phyloP scores from a whole-genome alignment of 2,329 filamentous ascomycete species.

The Botryosphaeria dothidea region DNA sequence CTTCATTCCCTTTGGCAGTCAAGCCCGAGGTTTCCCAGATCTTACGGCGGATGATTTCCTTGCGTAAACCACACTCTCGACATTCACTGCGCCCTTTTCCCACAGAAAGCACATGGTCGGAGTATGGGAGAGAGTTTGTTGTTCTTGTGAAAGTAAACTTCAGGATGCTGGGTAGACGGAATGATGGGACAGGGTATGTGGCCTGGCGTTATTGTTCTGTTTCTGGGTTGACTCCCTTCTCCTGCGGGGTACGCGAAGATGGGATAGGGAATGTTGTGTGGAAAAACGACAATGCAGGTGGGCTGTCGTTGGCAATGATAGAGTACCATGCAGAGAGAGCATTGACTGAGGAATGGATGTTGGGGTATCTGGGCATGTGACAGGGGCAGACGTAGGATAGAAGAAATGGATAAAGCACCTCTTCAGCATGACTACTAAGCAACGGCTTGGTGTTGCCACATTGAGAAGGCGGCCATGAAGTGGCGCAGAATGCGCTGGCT shows the following conservation, averaged over 20 bases:
- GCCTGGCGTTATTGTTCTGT: slow-evolving; percentile 5
- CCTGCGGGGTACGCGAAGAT: neutral
- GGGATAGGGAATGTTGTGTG: neutral
- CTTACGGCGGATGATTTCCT: neutral
- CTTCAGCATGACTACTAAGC: neutral
- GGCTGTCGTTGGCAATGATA: neutral
- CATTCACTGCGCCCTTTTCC: neutral
- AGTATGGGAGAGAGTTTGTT: slow-evolving; percentile 2
- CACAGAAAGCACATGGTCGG: slow-evolving; percentile 12
- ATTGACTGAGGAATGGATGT: neutral
- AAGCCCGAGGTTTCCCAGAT: neutral
- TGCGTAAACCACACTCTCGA: neutral
- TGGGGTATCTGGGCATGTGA: slow-evolving; percentile 14
- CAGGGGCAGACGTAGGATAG: slow-evolving; percentile 6
- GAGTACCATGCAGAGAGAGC: neutral
- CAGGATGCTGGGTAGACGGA: slow-evolving; percentile 4
- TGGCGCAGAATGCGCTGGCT: neutral
- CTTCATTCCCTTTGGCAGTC: neutral
- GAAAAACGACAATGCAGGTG: too few relatives aligned
- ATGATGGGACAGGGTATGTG: neutral
- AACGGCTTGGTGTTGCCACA: neutral
- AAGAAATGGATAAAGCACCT: neutral
- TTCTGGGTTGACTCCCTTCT: neutral
- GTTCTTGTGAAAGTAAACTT: neutral
- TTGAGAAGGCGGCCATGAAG: neutral